Percentiles rank a stretch among this genome's conserved stretches.
These are phyloP conservation scores for Gelatoporia subvermispora DNA, from an alignment of 768 basidiomycete species.

Conservation along the genomic window DNA sequence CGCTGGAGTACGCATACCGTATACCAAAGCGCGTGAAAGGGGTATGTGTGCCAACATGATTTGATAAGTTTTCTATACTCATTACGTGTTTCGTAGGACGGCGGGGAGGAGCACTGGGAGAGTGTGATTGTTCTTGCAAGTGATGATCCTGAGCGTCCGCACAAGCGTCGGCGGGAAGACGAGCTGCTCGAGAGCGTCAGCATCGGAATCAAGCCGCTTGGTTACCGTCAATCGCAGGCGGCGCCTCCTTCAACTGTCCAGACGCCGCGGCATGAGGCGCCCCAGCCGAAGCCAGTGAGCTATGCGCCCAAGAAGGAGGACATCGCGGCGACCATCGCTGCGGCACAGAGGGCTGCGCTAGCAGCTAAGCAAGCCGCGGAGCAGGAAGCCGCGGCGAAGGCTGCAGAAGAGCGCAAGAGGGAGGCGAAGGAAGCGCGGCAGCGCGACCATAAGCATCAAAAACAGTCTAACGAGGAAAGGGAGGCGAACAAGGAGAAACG, in stretches of 20 bases:
- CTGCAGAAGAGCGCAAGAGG: conserved; percentile 13
- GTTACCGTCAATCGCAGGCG: conserved; percentile 3
- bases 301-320: conserved; percentile 16
- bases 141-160: conserved; percentile 9
- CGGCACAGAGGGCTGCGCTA: conserved; percentile 13
- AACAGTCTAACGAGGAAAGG: conserved; percentile 51
- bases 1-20: conserved; percentile 71
- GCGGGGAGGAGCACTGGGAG: conserved; percentile 13
- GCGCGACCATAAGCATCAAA: conserved; percentile 32
- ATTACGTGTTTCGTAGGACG: conserved; percentile 16
- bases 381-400: conserved; percentile 23
- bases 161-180: conserved; percentile 14
- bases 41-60: conserved; percentile 23
- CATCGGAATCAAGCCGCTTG: conserved; percentile 22
- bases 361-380: conserved; percentile 15
- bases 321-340: conserved; percentile 37
- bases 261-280: background rate
- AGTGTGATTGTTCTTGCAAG: conserved; percentile 2
- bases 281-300: background rate
- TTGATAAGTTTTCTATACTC: background rate
- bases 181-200: conserved; percentile 12
- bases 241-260: background rate
- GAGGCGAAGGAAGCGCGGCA: conserved; percentile 23
- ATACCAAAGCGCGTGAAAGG: conserved; percentile 71
- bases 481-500: conserved; percentile 77